Evolutionary conservation across 345 rosid genomes (phyloP), one percentile per base, ranked within the genome.

Genomic region (Barbarea vulgaris): DNA sequence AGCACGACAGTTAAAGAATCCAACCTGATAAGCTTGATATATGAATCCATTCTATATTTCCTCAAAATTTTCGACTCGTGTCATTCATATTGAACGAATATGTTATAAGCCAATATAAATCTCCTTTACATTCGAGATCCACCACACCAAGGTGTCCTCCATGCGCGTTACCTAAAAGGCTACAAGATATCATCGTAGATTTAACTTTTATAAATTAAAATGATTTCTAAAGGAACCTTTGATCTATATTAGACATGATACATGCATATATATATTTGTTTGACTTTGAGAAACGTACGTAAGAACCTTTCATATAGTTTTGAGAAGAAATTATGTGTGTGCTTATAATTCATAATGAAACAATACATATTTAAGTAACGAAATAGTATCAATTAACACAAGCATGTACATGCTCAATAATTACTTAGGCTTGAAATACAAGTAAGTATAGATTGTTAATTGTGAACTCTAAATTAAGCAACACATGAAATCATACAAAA

Each of bases 371-470:
- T 17, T 25, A 37, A 27, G 13, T 37, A 42, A 17, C 18, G 31
- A 18, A 39, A 7, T 24, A 42, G 21, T 42, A 12, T 71, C 28
- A 60, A n/a, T 24, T 48, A 60, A 39, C 58, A 60, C 11, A 47
- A 36, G 1, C 57, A 47, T 25, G 50, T 64, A 54, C 47, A 54
- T 55, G 46, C 51, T 31, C 15, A 22, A 3, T 24, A 64, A 9
- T 55, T 31, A 54, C 19, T 6, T n/a, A 55, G 15, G 50, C 72
- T 53, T 74, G 51, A 34, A 44, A 64, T 33, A 21, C 28, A 64
- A 64, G 77, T 63, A 73, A 60, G 47, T 56, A 44, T 74, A 65
- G 57, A 56, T 31, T 55, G 72, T 28, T 33, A 54, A 64, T 30
- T 54, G 48, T 31, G 34, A 64, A 22, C 58, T 74, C 30, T 22